These are phyloP conservation scores for Magnaporthiopsis rhizophila DNA, from an alignment of 2,329 filamentous ascomycete species.

Conservation along the genomic window DNA sequence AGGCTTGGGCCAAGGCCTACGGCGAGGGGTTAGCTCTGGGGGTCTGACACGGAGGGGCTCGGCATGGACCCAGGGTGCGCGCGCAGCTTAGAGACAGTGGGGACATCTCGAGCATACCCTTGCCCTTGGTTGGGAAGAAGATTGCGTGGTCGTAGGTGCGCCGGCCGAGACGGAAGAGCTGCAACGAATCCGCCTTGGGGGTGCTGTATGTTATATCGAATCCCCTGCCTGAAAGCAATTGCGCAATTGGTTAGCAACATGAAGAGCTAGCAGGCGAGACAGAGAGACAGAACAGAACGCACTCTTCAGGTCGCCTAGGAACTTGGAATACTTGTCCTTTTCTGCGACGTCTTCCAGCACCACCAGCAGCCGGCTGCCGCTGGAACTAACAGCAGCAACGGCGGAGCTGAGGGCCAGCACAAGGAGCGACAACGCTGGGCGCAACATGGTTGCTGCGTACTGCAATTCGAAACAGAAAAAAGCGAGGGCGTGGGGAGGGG, in stretches of 20 bases:
- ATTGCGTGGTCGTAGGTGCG: constrained; percentile 85
- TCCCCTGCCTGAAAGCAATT: constrained; percentile 56
- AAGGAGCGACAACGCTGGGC: constrained; percentile 53
- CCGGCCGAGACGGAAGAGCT: constrained; percentile 79
- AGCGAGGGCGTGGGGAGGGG: background rate
- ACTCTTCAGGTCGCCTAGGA: constrained; percentile 65
- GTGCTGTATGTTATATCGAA: constrained; percentile 76
- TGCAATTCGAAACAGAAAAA: constrained; percentile 11
- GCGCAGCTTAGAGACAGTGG: no score
- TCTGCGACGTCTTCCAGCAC: constrained; percentile 77
- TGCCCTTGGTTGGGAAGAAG: constrained; percentile 80
- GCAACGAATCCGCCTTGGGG: constrained; percentile 69
- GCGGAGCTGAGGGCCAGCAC: constrained; percentile 58
- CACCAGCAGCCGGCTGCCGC: constrained; percentile 74
- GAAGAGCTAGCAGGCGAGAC: background rate
- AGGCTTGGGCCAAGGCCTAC: constrained; percentile 79
- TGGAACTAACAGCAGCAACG: constrained; percentile 69
- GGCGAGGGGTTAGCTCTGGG: constrained; percentile 55
- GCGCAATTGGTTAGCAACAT: constrained; percentile 14
- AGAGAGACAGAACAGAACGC: constrained; percentile 22
- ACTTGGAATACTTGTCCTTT: constrained; percentile 74
- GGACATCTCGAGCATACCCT: constrained; percentile 60
- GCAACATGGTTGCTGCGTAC: constrained; percentile 2
- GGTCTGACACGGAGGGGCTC: constrained; percentile 78
- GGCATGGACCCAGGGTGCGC: constrained; percentile 84